Evolutionary conservation across 2,329 filamentous ascomycete species (phyloP).

Genomic region (Venturia aucupariae): DNA sequence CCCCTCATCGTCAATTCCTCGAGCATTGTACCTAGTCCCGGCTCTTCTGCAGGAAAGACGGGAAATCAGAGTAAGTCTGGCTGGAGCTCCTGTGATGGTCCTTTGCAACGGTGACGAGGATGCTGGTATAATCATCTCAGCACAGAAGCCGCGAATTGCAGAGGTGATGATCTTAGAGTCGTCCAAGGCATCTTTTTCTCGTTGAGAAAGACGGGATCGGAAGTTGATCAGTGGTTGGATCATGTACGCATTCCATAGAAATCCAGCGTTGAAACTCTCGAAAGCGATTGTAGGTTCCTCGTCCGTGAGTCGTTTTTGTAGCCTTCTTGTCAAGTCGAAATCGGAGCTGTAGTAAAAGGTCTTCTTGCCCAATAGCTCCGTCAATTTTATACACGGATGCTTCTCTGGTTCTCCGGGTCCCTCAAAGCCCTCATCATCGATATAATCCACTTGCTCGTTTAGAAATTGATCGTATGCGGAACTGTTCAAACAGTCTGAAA

Average conservation of each 20-base stretch:
- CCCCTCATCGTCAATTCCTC: constrained; percentile 94
- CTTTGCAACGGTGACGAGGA: constrained; percentile 61
- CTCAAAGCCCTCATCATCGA: constrained; percentile 45
- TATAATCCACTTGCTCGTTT: constrained; percentile 45
- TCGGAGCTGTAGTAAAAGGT: constrained; percentile 99
- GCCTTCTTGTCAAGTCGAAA: constrained; percentile 87
- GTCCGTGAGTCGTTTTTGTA: constrained; percentile 65
- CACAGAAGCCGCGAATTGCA: constrained; percentile 86
- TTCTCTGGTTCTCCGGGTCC: constrained; percentile 59
- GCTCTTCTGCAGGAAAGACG: constrained; percentile 83
- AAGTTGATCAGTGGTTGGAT: constrained; percentile 88
- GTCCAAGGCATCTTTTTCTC: constrained; percentile 74
- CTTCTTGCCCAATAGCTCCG: constrained; percentile 85
- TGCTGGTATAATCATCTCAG: constrained; percentile 76
- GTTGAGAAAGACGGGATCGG: constrained; percentile 65
- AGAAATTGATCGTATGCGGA: constrained; percentile 73
- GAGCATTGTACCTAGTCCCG: constrained; percentile 92
- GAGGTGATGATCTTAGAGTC: constrained; percentile 80
- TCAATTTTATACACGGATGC: constrained; percentile 82
- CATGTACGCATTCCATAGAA: constrained; percentile 98
- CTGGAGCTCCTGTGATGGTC: constrained; percentile 59
- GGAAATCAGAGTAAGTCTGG: constrained; percentile 81
- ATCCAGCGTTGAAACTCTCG: constrained; percentile 84
- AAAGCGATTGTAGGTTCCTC: constrained; percentile 77
- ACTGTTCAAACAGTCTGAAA: constrained; percentile 71